phyloP scores from a whole-genome alignment of 192 early-diverging fungal genomes.

The Phycomyces blakesleeanus region DNA sequence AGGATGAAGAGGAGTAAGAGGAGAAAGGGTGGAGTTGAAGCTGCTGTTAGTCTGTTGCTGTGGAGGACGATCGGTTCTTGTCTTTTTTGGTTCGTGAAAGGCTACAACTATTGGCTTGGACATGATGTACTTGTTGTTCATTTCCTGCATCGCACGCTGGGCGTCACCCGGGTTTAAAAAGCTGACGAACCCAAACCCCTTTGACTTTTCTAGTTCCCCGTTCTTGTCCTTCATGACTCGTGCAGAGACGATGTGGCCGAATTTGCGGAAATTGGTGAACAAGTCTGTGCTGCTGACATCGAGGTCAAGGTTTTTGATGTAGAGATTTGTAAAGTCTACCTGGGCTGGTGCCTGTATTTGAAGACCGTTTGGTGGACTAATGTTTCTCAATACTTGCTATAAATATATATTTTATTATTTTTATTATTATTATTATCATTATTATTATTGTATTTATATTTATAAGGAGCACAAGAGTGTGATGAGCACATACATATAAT shows the following conservation, averaged over 20 bases:
- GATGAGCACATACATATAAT: too few relatives aligned
- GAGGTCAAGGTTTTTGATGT: constrained; percentile 95
- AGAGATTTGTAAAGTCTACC: constrained; percentile 73
- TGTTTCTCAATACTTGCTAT: too few relatives aligned
- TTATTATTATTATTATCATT: too few relatives aligned
- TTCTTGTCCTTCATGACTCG: constrained; percentile 72
- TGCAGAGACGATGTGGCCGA: constrained; percentile 86
- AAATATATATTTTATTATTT: too few relatives aligned
- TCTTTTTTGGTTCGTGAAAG: constrained; percentile 90
- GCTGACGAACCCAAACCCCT: constrained; percentile 93
- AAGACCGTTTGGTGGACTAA: too few relatives aligned
- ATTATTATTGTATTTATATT: too few relatives aligned
- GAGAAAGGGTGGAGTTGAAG: background rate
- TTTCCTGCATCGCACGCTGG: constrained; percentile 79
- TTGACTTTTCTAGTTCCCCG: constrained; percentile 64
- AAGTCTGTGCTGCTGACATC: constrained; percentile 90
- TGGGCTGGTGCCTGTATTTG: background rate
- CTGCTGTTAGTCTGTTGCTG: background rate
- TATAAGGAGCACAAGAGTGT: too few relatives aligned
- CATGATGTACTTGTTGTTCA: constrained; percentile 81
- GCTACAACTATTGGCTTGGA: constrained; percentile 89
- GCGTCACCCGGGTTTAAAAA: constrained; percentile 89
- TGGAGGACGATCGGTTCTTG: background rate
- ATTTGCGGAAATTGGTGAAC: constrained; percentile 86
- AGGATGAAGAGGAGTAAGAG: constrained; percentile 3